These are phyloP conservation scores for Coemansia sp. DNA, from an alignment of 192 early-diverging fungal genomes.

Conservation along the genomic window DNA sequence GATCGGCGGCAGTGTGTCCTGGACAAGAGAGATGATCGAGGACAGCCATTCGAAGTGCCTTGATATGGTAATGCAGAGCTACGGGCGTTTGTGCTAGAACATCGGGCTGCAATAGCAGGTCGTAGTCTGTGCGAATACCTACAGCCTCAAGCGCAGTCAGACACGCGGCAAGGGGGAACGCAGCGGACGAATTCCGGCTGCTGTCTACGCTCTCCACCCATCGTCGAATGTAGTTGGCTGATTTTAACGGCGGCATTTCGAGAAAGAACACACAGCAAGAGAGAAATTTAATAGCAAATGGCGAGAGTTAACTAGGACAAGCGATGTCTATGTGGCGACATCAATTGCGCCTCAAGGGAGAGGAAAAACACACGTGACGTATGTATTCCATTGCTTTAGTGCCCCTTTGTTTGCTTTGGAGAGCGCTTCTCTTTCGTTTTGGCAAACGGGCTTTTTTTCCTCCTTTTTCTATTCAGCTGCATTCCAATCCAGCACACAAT, in stretches of 20 bases:
- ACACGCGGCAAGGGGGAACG: slow-evolving; percentile 17
- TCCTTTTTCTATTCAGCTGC: background rate
- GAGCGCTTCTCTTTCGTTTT: background rate
- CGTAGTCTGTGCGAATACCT: slow-evolving; percentile 43
- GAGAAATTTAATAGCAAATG: background rate
- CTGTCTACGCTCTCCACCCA: background rate
- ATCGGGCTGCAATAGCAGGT: slow-evolving; percentile 40
- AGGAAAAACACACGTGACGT: background rate
- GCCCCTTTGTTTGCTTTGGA: background rate
- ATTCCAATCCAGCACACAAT: slow-evolving; percentile 15
- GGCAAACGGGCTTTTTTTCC: background rate
- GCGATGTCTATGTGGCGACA: background rate
- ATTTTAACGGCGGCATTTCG: slow-evolving; percentile 30
- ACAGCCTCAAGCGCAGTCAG: slow-evolving; percentile 24
- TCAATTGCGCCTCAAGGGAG: background rate
- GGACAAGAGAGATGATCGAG: slow-evolving; percentile 33
- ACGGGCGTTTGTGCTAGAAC: slow-evolving; percentile 24
- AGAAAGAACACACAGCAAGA: background rate
- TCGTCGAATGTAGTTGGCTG: slow-evolving; percentile 31
- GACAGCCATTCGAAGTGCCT: slow-evolving; percentile 30
- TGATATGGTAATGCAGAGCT: slow-evolving; percentile 27
- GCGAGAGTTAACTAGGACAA: background rate
- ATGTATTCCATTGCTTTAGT: background rate
- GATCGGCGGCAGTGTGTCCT: slow-evolving; percentile 21
- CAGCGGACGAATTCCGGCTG: background rate